A percentile compares a stretch with the other conserved stretches of the same genome.
Conservation (phyloP, 176 grass and related monocot species). For the Zoysia pacifica region DNA sequence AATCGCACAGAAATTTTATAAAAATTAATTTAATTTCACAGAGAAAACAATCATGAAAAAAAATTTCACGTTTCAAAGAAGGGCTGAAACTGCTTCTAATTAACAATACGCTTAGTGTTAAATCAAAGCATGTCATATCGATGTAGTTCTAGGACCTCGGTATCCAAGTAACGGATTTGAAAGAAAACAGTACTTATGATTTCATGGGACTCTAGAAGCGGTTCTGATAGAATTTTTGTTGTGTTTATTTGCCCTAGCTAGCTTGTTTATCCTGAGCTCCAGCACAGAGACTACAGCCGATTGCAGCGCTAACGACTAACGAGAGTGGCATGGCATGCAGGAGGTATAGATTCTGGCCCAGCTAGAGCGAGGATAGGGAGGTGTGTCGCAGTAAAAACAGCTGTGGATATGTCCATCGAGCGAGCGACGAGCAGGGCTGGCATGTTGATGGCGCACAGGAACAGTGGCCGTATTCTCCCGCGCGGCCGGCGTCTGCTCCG, state of each 20-base stretch:
- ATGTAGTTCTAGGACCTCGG: no score
- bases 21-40: no score
- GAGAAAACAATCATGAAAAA: no score
- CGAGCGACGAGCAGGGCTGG: neutral
- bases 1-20: no score
- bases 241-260: neutral
- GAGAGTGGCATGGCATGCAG: neutral
- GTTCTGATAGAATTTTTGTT: neutral
- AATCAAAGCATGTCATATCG: neutral
- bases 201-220: neutral
- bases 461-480: slow-evolving; percentile 27
- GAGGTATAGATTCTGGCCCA: slow-evolving; percentile 24
- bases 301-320: neutral
- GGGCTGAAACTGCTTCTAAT: neutral
- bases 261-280: neutral
- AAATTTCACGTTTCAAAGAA: no score
- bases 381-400: slow-evolving; percentile 16
- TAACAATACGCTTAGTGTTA: neutral
- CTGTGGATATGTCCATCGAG: slow-evolving; percentile 33
- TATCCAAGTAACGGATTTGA: neutral
- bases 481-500: slow-evolving; percentile 44
- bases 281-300: neutral
- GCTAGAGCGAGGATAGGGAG: neutral
- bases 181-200: neutral
- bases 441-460: slow-evolving; percentile 13